Conservation (phyloP, 129 eudicot species). For the Pseudognaphalium luteoalbum region DNA sequence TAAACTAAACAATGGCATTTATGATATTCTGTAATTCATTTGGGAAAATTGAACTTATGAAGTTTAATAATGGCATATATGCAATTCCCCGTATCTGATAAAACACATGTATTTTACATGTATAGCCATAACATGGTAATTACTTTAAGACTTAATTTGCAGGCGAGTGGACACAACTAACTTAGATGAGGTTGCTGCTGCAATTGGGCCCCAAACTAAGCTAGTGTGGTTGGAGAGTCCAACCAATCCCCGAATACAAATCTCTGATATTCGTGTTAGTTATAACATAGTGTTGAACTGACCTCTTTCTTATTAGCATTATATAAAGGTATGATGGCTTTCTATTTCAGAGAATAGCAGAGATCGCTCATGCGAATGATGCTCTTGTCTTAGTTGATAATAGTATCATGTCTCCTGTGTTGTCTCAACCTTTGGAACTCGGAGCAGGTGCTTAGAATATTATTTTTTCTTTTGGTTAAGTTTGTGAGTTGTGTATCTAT, state of each 20-base stretch:
- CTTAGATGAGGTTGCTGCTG: slow-evolving; percentile 79
- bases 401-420: slow-evolving; percentile 95
- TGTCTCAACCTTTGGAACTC: slow-evolving; percentile 83
- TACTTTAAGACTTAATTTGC: slow-evolving; percentile 19
- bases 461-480: slow-evolving; percentile 10
- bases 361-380: slow-evolving; percentile 82
- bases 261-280: slow-evolving; percentile 86
- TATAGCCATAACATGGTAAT: neutral
- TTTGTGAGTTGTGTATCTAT: neutral
- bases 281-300: slow-evolving; percentile 1
- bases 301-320: slow-evolving; percentile 4
- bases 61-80: no score
- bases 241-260: slow-evolving; percentile 89
- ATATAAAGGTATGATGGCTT: slow-evolving; percentile 5
- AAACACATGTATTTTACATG: neutral
- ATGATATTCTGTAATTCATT: no score
- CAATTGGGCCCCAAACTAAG: slow-evolving; percentile 80
- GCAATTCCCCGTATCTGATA: no score
- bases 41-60: no score
- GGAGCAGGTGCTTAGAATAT: slow-evolving; percentile 71
- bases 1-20: no score
- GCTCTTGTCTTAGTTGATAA: slow-evolving; percentile 95
- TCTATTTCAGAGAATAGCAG: slow-evolving; percentile 74
- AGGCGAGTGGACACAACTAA: slow-evolving; percentile 84
- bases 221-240: slow-evolving; percentile 99